phyloP scores from a whole-genome alignment of 1,284 basidiomycete species.

The Ustilago bromivora region DNA sequence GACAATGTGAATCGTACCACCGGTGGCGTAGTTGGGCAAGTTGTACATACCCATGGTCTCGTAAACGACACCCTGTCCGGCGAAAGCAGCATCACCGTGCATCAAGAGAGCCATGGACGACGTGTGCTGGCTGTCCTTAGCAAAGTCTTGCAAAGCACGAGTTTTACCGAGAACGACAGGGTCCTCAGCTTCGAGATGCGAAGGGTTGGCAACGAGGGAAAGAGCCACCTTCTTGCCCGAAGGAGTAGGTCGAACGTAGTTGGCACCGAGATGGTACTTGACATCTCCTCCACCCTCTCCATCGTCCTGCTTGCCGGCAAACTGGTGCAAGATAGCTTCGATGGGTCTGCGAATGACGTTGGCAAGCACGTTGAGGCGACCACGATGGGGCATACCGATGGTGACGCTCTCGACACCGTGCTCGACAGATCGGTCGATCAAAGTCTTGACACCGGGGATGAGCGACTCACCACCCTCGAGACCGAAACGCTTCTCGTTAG shows the following conservation, averaged over 20 bases:
- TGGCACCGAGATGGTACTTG: slow-evolving; percentile 98
- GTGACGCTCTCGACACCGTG: slow-evolving; percentile 94
- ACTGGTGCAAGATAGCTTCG: slow-evolving; percentile 98
- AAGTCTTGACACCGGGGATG: slow-evolving; percentile 98
- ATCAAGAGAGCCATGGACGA: slow-evolving; percentile 86
- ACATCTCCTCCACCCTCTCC: slow-evolving; percentile 87
- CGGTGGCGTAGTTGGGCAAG: slow-evolving; percentile 93
- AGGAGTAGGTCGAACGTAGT: slow-evolving; percentile 97
- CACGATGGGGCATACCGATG: slow-evolving; percentile 99
- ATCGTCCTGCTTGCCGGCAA: slow-evolving; percentile 74
- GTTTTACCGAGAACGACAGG: slow-evolving; percentile 98
- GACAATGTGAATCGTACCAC: slow-evolving; percentile 97
- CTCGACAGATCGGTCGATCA: slow-evolving; percentile 98
- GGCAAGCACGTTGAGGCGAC: slow-evolving; percentile 94
- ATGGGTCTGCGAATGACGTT: slow-evolving; percentile 99
- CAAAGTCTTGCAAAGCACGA: slow-evolving; percentile 93
- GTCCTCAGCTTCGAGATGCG: slow-evolving; percentile 96
- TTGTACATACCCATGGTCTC: slow-evolving; percentile 99
- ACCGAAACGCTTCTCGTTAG: slow-evolving; percentile 99
- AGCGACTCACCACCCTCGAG: slow-evolving; percentile 97
- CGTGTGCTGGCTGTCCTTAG: slow-evolving; percentile 78
- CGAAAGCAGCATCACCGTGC: slow-evolving; percentile 98
- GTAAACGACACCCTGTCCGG: slow-evolving; percentile 98
- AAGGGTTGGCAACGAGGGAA: slow-evolving; percentile 97
- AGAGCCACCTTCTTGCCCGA: slow-evolving; percentile 97